A percentile compares a stretch with the other conserved stretches of the same genome.
phyloP scores from a whole-genome alignment of 2,329 filamentous ascomycete genomes.

The Akanthomyces uredinophilus region DNA sequence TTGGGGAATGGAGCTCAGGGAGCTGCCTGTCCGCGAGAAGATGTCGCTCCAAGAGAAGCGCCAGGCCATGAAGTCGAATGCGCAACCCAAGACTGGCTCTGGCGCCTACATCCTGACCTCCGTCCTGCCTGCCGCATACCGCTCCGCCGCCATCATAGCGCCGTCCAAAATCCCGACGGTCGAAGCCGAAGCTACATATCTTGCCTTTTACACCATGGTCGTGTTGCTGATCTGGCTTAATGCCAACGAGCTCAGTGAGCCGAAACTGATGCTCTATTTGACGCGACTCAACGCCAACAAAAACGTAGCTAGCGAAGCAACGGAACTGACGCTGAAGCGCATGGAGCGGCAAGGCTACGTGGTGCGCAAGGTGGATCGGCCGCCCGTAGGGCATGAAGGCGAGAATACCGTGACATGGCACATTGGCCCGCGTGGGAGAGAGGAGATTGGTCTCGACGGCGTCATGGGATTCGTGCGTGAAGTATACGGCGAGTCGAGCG shows the following conservation, averaged over 20 bases:
- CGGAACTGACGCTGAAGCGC: constrained; percentile 66
- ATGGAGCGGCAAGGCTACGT: constrained; percentile 83
- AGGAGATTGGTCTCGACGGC: constrained; percentile 75
- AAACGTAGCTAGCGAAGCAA: constrained; percentile 69
- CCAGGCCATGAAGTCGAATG: constrained; percentile 56
- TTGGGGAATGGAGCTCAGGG: constrained; percentile 91
- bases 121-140: constrained; percentile 63
- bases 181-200: constrained; percentile 71
- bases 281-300: constrained; percentile 68
- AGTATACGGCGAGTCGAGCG: constrained; percentile 50
- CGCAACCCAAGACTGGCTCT: constrained; percentile 51
- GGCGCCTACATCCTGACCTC: constrained; percentile 75
- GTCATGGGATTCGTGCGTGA: constrained; percentile 64
- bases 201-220: constrained; percentile 73
- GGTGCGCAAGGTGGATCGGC: constrained; percentile 63
- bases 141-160: constrained; percentile 59
- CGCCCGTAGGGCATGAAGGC: constrained; percentile 48
- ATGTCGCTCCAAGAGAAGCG: constrained; percentile 71
- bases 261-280: constrained; percentile 73
- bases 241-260: constrained; percentile 68
- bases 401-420: constrained; percentile 77
- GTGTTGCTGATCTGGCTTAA: constrained; percentile 72
- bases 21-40: constrained; percentile 77
- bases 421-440: constrained; percentile 76
- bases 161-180: constrained; percentile 62